Evolutionary conservation across 495 filamentous ascomycete species (phyloP).

Genomic region (Tuber magnatum): DNA sequence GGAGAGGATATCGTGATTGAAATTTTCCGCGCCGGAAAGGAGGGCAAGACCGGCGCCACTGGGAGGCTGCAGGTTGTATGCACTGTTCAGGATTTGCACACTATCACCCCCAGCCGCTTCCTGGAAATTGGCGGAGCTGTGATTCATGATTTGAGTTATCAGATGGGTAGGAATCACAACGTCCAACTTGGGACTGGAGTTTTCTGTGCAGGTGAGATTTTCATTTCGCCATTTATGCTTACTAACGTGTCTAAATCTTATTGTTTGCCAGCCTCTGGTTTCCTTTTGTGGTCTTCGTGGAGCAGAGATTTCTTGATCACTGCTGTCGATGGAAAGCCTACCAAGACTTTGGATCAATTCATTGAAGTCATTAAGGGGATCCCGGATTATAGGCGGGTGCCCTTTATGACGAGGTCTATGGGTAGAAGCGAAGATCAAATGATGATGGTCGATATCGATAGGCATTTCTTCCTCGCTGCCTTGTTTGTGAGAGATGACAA

Average conservation of each 20-base stretch:
- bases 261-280: slow-evolving; percentile 34
- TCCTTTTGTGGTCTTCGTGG: slow-evolving; percentile 41
- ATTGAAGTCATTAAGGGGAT: slow-evolving; percentile 38
- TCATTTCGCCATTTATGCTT: neutral
- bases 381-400: slow-evolving; percentile 36
- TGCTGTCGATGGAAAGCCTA: slow-evolving; percentile 38
- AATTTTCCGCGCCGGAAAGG: slow-evolving; percentile 38
- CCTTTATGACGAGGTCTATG: slow-evolving; percentile 39
- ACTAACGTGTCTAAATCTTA: slow-evolving; percentile 14
- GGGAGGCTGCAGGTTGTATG: slow-evolving; percentile 33
- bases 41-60: slow-evolving; percentile 23
- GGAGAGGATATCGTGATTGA: slow-evolving; percentile 37
- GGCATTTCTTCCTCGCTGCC: slow-evolving; percentile 41
- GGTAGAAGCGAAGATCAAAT: slow-evolving; percentile 39
- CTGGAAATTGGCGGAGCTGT: slow-evolving; percentile 40
- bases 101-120: slow-evolving; percentile 39
- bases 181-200: slow-evolving; percentile 39
- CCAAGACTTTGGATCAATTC: slow-evolving; percentile 39
- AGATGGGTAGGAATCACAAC: slow-evolving; percentile 39
- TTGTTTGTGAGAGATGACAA: slow-evolving; percentile 37
- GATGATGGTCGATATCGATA: slow-evolving; percentile 41
- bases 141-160: slow-evolving; percentile 40
- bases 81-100: slow-evolving; percentile 39
- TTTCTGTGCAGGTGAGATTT: slow-evolving; percentile 38
- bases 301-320: slow-evolving; percentile 41